Percentiles rank a stretch among this genome's conserved stretches.
Conservation (phyloP, 2,329 filamentous ascomycete species). For the Colletotrichum tanaceti region DNA sequence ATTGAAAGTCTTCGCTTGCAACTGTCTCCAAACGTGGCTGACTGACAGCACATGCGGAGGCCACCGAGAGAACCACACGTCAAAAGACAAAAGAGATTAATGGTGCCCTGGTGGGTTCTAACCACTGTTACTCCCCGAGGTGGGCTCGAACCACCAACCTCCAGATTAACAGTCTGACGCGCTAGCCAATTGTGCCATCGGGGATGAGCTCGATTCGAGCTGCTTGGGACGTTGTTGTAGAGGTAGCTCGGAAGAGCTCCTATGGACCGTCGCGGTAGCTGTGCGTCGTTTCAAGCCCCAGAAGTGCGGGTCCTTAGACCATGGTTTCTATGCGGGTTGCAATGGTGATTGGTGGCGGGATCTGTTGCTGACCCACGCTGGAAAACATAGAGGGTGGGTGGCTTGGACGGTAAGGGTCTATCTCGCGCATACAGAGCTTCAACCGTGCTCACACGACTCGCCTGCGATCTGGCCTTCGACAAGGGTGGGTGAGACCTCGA, state of each 20-base stretch:
- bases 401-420: background rate
- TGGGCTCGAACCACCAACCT: slow-evolving; percentile 41
- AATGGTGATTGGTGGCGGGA: slow-evolving; percentile 6
- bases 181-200: slow-evolving; percentile 41
- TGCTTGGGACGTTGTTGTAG: slow-evolving; percentile 10
- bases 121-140: slow-evolving; percentile 37
- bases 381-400: background rate
- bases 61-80: background rate
- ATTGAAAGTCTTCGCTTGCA: too few species aligned
- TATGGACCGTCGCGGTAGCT: background rate
- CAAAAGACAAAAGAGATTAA: background rate
- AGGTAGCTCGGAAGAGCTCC: fast-evolving
- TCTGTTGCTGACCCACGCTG: background rate
- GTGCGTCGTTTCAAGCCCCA: slow-evolving; percentile 10
- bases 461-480: too few species aligned
- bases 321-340: background rate
- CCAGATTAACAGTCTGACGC: slow-evolving; percentile 41
- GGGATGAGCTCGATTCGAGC: slow-evolving; percentile 32
- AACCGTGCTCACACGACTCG: too few species aligned
- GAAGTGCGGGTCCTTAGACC: background rate
- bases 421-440: background rate
- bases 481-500: too few species aligned
- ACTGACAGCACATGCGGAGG: background rate
- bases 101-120: slow-evolving; percentile 8
- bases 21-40: background rate